These are phyloP conservation scores for Quercus aquifolioides DNA, from an alignment of 306 rosid species.

Conservation along the genomic window DNA sequence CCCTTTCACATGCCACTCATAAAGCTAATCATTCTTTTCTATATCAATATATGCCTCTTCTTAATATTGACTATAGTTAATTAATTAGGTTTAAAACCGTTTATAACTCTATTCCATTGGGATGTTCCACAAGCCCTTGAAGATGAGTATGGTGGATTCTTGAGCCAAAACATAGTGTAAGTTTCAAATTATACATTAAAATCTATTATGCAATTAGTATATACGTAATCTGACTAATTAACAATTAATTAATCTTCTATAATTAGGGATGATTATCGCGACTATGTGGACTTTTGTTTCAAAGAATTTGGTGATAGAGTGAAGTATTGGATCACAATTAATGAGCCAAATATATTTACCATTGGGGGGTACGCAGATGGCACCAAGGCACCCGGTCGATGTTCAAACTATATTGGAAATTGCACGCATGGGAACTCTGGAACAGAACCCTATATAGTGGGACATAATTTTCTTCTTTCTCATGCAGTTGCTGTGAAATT, in stretches of 20 bases:
- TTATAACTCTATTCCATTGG: constrained; percentile 53
- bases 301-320: constrained; percentile 65
- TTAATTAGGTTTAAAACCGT: constrained; percentile 34
- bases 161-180: constrained; percentile 48
- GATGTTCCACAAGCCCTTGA: constrained; percentile 61
- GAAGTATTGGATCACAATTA: constrained; percentile 65
- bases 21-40: no score
- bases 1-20: neutral
- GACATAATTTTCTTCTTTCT: constrained; percentile 37
- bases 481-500: constrained; percentile 38
- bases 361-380: constrained; percentile 37
- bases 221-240: no score
- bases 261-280: constrained; percentile 44
- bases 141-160: constrained; percentile 52
- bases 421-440: constrained; percentile 44
- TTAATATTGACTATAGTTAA: neutral
- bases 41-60: neutral
- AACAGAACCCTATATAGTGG: constrained; percentile 42
- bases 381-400: constrained; percentile 41
- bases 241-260: neutral
- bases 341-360: constrained; percentile 47
- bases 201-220: no score
- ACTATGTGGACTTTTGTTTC: constrained; percentile 59
- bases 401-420: constrained; percentile 38
- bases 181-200: neutral